Conservation (phyloP, 1,284 basidiomycete genomes). For the Apiotrichum sp. region DNA sequence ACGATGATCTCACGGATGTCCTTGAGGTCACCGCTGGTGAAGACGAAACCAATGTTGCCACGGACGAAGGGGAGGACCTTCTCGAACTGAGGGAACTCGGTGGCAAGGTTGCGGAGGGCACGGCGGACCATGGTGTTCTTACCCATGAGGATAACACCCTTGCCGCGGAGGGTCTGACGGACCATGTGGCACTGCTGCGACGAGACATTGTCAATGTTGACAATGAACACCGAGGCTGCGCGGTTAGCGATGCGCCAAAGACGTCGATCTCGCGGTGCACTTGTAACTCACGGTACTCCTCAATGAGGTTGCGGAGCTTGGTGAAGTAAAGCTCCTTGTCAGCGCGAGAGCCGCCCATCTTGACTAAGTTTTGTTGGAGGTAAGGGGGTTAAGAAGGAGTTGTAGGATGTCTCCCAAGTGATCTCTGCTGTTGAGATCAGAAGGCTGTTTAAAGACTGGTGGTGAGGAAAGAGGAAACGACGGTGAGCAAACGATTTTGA, state of each 20-base stretch:
- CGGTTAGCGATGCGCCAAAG: not conserved
- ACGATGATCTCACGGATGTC: conserved; percentile 87
- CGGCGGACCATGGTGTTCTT: conserved; percentile 99
- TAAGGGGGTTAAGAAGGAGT: conserved; percentile 10
- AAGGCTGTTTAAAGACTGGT: conserved; percentile 49
- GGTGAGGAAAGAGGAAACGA: conserved; percentile 15
- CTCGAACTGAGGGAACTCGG: conserved; percentile 90
- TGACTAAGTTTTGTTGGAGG: conserved; percentile 36
- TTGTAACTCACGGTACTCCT: conserved; percentile 71
- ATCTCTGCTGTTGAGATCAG: conserved; percentile 38
- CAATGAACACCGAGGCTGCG: conserved; percentile 91
- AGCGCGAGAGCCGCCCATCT: conserved; percentile 86
- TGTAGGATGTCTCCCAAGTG: conserved; percentile 45
- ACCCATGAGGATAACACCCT: conserved; percentile 97
- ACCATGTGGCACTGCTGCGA: conserved; percentile 86
- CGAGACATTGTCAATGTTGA: conserved; percentile 99
- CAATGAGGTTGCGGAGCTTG: conserved; percentile 89
- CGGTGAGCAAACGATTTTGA: conserved; percentile 1
- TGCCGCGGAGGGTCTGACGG: conserved; percentile 91
- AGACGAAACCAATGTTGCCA: conserved; percentile 99
- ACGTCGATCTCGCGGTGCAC: not conserved
- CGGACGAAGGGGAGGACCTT: conserved; percentile 90
- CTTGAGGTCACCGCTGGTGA: conserved; percentile 88
- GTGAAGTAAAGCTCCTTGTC: conserved; percentile 91
- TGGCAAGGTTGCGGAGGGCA: conserved; percentile 82